Evolutionary conservation across 306 rosid genomes (phyloP).

Genomic region (Comarum palustre): DNA sequence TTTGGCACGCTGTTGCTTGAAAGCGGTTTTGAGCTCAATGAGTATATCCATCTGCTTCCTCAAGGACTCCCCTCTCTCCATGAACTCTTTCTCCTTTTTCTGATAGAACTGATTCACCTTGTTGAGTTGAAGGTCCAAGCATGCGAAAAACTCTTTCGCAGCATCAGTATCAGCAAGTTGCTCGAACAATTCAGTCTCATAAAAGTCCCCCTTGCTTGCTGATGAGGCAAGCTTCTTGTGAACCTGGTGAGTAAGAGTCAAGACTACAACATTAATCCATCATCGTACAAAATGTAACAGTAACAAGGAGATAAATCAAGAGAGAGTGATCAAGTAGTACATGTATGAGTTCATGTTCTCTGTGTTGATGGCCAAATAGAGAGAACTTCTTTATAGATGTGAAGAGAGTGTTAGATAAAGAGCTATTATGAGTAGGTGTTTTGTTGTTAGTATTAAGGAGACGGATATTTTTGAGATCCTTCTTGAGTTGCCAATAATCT

Average conservation of each 20-base stretch:
- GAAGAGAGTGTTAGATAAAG: slow-evolving; percentile 42
- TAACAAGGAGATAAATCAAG: slow-evolving; percentile 9
- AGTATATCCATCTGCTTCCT: slow-evolving; percentile 83
- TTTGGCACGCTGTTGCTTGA: slow-evolving; percentile 45
- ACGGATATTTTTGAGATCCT: slow-evolving; percentile 67
- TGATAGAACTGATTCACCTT: slow-evolving; percentile 81
- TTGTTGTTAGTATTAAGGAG: slow-evolving; percentile 33
- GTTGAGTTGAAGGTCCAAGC: slow-evolving; percentile 81
- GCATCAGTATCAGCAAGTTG: slow-evolving; percentile 76
- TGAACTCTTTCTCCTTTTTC: slow-evolving; percentile 73
- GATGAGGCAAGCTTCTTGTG: slow-evolving; percentile 84
- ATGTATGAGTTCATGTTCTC: slow-evolving; percentile 84
- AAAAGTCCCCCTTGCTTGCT: slow-evolving; percentile 67
- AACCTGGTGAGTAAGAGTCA: slow-evolving; percentile 42
- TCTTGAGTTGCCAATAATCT: slow-evolving; percentile 85
- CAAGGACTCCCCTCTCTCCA: slow-evolving; percentile 81
- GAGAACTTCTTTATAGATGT: slow-evolving; percentile 55
- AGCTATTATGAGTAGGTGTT: slow-evolving; percentile 26
- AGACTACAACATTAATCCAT: neutral
- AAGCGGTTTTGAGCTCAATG: slow-evolving; percentile 53
- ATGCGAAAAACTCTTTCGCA: slow-evolving; percentile 76
- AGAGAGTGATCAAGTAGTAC: slow-evolving; percentile 40
- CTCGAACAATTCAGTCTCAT: slow-evolving; percentile 86
- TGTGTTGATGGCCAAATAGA: slow-evolving; percentile 55
- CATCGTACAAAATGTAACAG: neutral